Percentiles rank a stretch among this genome's conserved stretches.
Conservation (phyloP, 257 asterid genomes). For the Solanum chiquidenum region DNA sequence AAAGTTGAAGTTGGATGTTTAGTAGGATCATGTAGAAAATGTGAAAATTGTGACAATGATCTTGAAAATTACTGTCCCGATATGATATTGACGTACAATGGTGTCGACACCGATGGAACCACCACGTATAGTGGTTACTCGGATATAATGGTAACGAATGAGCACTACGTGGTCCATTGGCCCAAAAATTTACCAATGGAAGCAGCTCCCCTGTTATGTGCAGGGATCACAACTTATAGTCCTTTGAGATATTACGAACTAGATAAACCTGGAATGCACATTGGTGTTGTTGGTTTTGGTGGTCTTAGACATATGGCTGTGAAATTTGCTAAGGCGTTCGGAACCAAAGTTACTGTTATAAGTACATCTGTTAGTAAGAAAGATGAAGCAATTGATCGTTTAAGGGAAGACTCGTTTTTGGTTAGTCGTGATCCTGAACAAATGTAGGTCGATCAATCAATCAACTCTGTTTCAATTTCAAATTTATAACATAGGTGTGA, state of each 20-base stretch:
- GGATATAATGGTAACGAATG: conserved; percentile 33
- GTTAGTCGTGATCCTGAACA: conserved; percentile 1
- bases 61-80: conserved; percentile 41
- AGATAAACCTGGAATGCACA: conserved; percentile 37
- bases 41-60: conserved; percentile 17
- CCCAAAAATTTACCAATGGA: conserved; percentile 40
- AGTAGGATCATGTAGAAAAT: conserved; percentile 18
- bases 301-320: background rate
- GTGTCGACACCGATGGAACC: conserved; percentile 17
- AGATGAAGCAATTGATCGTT: conserved; percentile 5
- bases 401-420: conserved; percentile 6
- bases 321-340: conserved; percentile 50
- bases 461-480: too few species aligned
- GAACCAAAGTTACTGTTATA: conserved; percentile 32
- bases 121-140: conserved; percentile 49
- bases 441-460: background rate
- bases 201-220: conserved; percentile 46
- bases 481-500: too few species aligned
- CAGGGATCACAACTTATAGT: conserved; percentile 54
- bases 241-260: conserved; percentile 42
- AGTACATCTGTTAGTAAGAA: conserved; percentile 14
- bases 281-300: conserved; percentile 52
- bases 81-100: conserved; percentile 16
- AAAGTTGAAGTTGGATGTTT: conserved; percentile 56
- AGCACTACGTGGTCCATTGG: conserved; percentile 42